Evolutionary conservation across 1,284 basidiomycete genomes (phyloP).

Genomic region (Microbotryomycetes sp.): DNA sequence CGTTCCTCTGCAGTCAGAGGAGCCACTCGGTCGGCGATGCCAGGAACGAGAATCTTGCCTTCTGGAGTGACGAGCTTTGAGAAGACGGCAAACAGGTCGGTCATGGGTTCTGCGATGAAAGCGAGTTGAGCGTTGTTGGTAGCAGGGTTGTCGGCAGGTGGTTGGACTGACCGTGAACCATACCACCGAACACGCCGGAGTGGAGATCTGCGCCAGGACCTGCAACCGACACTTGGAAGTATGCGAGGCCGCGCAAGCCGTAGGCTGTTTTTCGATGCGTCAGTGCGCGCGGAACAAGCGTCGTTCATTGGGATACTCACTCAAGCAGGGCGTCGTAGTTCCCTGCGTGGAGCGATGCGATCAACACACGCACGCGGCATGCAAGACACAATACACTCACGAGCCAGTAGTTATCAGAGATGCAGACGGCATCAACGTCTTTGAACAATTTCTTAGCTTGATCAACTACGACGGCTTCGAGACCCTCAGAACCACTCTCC

Average conservation of each 20-base stretch:
- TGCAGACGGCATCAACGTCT: conserved; percentile 91
- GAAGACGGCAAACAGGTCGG: conserved; percentile 53
- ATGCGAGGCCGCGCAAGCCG: conserved; percentile 70
- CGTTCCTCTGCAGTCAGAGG: conserved; percentile 69
- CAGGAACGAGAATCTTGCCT: conserved; percentile 84
- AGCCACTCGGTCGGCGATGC: conserved; percentile 80
- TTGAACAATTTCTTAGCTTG: conserved; percentile 82
- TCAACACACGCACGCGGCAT: too few relatives aligned
- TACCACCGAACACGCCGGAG: conserved; percentile 55
- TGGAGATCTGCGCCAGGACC: conserved; percentile 88
- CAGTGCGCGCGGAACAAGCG: background rate
- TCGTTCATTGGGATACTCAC: background rate
- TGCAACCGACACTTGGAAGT: conserved; percentile 76
- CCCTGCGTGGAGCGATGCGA: conserved; percentile 40
- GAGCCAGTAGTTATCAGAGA: conserved; percentile 47
- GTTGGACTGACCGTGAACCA: conserved; percentile 37
- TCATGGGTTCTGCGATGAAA: conserved; percentile 57
- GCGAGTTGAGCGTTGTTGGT: background rate
- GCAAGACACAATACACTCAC: too few relatives aligned
- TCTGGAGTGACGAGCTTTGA: conserved; percentile 72
- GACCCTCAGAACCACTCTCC: conserved; percentile 86
- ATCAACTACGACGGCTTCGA: conserved; percentile 79
- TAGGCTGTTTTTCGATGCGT: conserved; percentile 44
- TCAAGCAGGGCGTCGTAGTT: conserved; percentile 44
- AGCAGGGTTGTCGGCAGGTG: background rate